Percentiles rank a stretch among this genome's conserved stretches.
These are phyloP conservation scores for Cyberlindnera mississippiensis DNA, from an alignment of 805 yeast species.

Conservation along the genomic window DNA sequence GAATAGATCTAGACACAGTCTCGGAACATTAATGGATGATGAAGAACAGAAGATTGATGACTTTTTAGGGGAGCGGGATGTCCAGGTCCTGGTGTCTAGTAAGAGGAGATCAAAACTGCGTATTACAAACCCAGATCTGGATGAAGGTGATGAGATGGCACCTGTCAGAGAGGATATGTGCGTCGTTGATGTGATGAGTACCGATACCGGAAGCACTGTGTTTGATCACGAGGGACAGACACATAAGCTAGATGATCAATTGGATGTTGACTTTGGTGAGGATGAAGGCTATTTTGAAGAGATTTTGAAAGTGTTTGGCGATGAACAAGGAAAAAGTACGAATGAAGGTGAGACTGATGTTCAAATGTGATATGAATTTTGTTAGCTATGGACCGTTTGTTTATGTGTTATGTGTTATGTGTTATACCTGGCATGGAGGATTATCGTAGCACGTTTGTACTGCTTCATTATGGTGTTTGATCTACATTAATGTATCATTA, in stretches of 20 bases:
- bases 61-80: conserved; percentile 51
- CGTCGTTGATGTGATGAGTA: conserved; percentile 7
- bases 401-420: background rate
- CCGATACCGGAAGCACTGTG: conserved; percentile 8
- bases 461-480: too few relatives aligned
- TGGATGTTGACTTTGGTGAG: conserved; percentile 12
- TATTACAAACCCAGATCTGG: conserved; percentile 57
- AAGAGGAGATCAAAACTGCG: conserved; percentile 56
- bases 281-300: conserved; percentile 27
- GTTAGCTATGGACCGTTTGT: background rate
- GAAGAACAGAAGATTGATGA: conserved; percentile 34
- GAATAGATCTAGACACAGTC: conserved; percentile 14
- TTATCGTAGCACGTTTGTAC: too few relatives aligned
- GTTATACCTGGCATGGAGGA: background rate
- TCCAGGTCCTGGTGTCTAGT: conserved; percentile 67
- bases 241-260: background rate
- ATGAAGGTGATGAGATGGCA: conserved; percentile 13
- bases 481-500: too few relatives aligned
- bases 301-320: conserved; percentile 32
- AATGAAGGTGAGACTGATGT: background rate
- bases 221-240: background rate
- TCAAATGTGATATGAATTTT: background rate
- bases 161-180: background rate
- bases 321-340: conserved; percentile 25
- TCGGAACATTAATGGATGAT: conserved; percentile 4